Evolutionary conservation across 768 basidiomycete species (phyloP).

Genomic region (Pulveroboletus sp.): DNA sequence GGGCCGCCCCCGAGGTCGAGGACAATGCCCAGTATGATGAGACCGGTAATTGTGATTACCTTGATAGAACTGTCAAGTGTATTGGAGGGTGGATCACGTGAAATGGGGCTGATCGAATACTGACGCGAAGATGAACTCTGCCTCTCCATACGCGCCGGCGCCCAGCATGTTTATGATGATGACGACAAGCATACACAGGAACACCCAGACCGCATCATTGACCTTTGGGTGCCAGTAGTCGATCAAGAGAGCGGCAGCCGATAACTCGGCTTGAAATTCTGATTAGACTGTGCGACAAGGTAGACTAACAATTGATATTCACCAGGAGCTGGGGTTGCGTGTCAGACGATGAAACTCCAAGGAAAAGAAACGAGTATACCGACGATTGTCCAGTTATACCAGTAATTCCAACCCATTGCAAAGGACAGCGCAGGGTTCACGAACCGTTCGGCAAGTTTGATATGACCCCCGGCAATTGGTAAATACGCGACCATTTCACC

Average conservation of each 20-base stretch:
- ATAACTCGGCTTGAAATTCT: constrained; percentile 26
- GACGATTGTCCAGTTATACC: constrained; percentile 36
- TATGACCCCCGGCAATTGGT: constrained; percentile 77
- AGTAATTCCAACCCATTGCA: constrained; percentile 54
- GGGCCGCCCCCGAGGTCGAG: constrained; percentile 90
- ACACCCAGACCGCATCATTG: constrained; percentile 74
- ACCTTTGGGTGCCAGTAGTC: constrained; percentile 61
- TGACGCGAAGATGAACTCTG: constrained; percentile 81
- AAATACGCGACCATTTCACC: constrained; percentile 64
- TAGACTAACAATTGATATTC: neutral
- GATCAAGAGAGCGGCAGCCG: constrained; percentile 64
- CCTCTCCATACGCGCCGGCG: constrained; percentile 77
- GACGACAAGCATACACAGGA: constrained; percentile 71
- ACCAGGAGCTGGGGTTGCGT: constrained; percentile 23
- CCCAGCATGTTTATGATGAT: constrained; percentile 73
- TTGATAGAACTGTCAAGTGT: constrained; percentile 61
- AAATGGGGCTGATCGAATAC: neutral
- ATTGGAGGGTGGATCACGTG: neutral
- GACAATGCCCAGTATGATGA: constrained; percentile 65
- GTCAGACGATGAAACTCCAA: neutral
- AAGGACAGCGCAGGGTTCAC: constrained; percentile 69
- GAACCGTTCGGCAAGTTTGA: constrained; percentile 78
- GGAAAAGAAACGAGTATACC: constrained; percentile 7
- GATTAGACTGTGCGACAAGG: neutral
- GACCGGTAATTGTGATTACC: constrained; percentile 76